These are phyloP conservation scores for Gracilaria vermiculophylla DNA, from an alignment of 23 red algal genomes.

Conservation along the genomic window DNA sequence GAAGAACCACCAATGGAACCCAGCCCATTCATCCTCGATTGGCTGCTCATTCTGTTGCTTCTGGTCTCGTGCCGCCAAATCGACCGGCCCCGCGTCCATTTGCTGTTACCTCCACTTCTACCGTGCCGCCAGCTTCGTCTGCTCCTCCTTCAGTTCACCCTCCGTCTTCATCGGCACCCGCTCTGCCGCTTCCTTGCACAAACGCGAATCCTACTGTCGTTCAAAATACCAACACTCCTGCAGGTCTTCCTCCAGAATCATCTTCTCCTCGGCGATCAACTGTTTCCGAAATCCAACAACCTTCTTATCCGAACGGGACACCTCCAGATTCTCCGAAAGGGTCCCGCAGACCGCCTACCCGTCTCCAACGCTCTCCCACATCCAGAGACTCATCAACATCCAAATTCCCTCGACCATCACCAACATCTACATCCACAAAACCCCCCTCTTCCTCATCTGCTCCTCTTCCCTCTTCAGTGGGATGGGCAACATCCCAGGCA, in stretches of 20 bases:
- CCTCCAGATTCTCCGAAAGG: background rate
- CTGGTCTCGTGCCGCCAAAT: background rate
- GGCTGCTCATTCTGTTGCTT: slow-evolving; percentile 18
- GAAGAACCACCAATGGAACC: background rate
- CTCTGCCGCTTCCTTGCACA: background rate
- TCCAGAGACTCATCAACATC: background rate
- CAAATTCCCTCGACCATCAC: background rate
- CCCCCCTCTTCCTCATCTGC: background rate
- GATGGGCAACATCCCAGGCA: slow-evolving; percentile 32
- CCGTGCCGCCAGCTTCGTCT: background rate
- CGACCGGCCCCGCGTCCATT: background rate
- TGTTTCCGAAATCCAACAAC: background rate
- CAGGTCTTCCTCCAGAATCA: background rate
- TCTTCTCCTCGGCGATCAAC: background rate
- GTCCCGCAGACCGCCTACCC: background rate
- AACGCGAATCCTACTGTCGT: background rate
- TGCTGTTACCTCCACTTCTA: background rate
- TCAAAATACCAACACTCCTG: background rate
- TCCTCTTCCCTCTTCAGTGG: slow-evolving; percentile 45
- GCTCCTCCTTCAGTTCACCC: background rate
- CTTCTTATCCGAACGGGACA: background rate
- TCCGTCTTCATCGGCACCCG: background rate
- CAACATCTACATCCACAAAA: background rate
- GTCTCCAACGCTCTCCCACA: slow-evolving; percentile 4
- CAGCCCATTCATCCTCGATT: slow-evolving; percentile 16